phyloP scores from a whole-genome alignment of 805 yeast species.

The Cyberlindnera meyerae region DNA sequence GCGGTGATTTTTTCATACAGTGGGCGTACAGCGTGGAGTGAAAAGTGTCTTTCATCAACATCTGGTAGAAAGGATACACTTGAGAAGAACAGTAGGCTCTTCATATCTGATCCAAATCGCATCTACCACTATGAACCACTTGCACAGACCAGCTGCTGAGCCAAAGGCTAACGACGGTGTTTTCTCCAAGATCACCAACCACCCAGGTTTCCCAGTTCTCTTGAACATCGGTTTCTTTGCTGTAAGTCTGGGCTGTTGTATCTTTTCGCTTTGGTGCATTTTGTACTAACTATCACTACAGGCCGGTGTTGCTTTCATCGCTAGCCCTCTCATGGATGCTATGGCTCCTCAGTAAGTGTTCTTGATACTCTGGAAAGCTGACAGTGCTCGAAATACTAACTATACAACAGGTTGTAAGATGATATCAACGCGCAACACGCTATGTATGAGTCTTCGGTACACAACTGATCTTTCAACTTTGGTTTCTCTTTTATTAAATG shows the following conservation, averaged over 20 bases:
- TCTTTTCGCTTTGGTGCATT: background rate
- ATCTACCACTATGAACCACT: conserved; percentile 18
- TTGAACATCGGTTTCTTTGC: conserved; percentile 61
- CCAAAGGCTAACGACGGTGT: conserved; percentile 26
- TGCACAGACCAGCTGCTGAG: conserved; percentile 21
- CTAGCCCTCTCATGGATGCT: conserved; percentile 76
- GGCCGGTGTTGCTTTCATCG: conserved; percentile 73
- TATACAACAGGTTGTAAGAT: too few species aligned
- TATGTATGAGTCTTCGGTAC: too few species aligned
- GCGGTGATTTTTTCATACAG: too few species aligned
- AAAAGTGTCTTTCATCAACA: too few species aligned
- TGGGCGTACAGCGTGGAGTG: too few species aligned
- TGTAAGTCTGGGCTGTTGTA: conserved; percentile 21
- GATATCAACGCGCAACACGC: too few species aligned
- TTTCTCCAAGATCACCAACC: conserved; percentile 49
- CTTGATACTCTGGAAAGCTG: background rate
- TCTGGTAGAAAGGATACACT: too few species aligned
- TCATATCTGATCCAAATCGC: too few species aligned
- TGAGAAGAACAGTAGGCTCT: background rate
- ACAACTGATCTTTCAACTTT: too few species aligned
- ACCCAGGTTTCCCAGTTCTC: conserved; percentile 63
- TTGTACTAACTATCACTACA: conserved; percentile 14
- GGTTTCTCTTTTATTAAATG: too few species aligned
- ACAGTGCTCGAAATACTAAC: background rate
- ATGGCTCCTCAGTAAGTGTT: conserved; percentile 60